Conservation (phyloP, 305 asterid species). For the Fraxinus sp. region DNA sequence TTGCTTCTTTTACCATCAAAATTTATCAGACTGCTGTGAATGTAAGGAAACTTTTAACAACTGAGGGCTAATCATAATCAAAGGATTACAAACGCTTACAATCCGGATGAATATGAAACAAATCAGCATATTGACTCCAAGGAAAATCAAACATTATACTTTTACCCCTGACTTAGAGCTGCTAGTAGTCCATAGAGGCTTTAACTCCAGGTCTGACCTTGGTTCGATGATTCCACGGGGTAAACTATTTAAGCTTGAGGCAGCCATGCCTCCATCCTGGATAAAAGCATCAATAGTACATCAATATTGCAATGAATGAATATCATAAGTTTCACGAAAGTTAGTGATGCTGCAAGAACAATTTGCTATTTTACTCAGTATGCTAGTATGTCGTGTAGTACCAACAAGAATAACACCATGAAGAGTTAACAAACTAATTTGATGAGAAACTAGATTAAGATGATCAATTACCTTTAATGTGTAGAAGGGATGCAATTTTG, state of each 20-base stretch:
- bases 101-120: conserved; percentile 5
- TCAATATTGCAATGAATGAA: conserved; percentile 1
- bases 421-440: background rate
- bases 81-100: background rate
- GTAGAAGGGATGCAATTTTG: conserved; percentile 52
- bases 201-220: conserved; percentile 80
- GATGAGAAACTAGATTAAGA: conserved; percentile 19
- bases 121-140: conserved; percentile 8
- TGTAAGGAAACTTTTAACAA: background rate
- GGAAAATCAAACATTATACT: conserved; percentile 11
- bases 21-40: background rate
- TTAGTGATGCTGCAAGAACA: background rate
- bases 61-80: background rate
- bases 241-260: conserved; percentile 47
- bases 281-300: conserved; percentile 20
- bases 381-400: background rate
- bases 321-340: conserved; percentile 16
- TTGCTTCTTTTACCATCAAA: conserved; percentile 11
- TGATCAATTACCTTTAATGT: conserved; percentile 43
- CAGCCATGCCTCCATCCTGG: conserved; percentile 48
- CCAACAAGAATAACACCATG: background rate
- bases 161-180: conserved; percentile 66
- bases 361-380: background rate
- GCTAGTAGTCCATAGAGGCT: conserved; percentile 79
- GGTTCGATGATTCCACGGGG: conserved; percentile 81